Conservation (phyloP, 352 stramenopile genomes). For the Albugo laibachii region DNA sequence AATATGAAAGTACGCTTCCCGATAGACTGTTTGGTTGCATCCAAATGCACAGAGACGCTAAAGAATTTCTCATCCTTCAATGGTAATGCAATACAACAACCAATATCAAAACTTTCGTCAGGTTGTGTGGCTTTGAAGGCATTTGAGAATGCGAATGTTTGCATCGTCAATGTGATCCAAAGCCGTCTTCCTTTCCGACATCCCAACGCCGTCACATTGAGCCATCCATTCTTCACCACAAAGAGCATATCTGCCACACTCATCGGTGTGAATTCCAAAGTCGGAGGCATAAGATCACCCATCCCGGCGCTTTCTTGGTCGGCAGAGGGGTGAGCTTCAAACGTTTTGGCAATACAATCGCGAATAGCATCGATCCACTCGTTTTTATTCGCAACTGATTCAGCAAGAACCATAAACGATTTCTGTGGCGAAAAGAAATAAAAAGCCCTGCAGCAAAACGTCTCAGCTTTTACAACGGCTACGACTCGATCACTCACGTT, state of each 20-base stretch:
- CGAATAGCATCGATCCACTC: constrained; percentile 39
- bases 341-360: constrained; percentile 38
- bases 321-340: constrained; percentile 20
- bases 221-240: constrained; percentile 75
- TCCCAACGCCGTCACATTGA: constrained; percentile 38
- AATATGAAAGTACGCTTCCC: constrained; percentile 34
- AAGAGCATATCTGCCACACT: constrained; percentile 14
- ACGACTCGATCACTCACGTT: constrained; percentile 17
- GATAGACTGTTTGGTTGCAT: constrained; percentile 7
- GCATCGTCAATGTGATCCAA: constrained; percentile 61
- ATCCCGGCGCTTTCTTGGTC: constrained; percentile 29
- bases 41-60: constrained; percentile 18
- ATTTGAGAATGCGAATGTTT: constrained; percentile 34
- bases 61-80: constrained; percentile 41
- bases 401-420: constrained; percentile 65
- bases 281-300: constrained; percentile 43
- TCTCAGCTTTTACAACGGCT: not conserved
- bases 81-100: constrained; percentile 26
- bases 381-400: constrained; percentile 38
- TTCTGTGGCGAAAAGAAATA: constrained; percentile 78
- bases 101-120: constrained; percentile 44
- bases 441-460: constrained; percentile 31
- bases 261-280: constrained; percentile 39
- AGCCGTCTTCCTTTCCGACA: constrained; percentile 19
- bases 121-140: constrained; percentile 45